Evolutionary conservation across 768 basidiomycete species (phyloP).

Genomic region (Fistulinella prunicolor): DNA sequence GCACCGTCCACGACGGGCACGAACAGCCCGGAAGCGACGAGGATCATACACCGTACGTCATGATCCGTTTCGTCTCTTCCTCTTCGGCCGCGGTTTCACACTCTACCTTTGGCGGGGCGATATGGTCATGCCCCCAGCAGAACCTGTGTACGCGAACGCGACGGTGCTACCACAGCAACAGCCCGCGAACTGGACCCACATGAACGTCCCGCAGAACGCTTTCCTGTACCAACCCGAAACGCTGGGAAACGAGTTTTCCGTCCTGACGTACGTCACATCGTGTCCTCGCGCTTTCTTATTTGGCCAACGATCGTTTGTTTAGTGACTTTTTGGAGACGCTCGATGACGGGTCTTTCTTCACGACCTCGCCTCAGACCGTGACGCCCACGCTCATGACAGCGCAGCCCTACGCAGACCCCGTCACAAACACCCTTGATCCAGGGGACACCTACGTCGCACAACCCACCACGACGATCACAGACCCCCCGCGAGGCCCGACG

Average conservation of each 20-base stretch:
- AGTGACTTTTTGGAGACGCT: constrained; percentile 89
- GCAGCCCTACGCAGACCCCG: constrained; percentile 21
- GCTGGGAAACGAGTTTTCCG: constrained; percentile 78
- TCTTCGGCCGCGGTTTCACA: too few species aligned
- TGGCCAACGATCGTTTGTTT: background rate
- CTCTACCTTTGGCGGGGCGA: background rate
- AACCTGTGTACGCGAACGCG: constrained; percentile 20
- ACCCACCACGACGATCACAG: constrained; percentile 15
- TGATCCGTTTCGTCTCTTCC: too few species aligned
- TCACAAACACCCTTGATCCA: constrained; percentile 4
- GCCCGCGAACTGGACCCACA: constrained; percentile 43
- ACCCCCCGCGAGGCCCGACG: constrained; percentile 8
- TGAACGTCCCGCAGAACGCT: constrained; percentile 46
- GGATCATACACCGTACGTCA: constrained; percentile 28
- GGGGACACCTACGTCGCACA: constrained; percentile 15
- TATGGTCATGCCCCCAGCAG: too few species aligned
- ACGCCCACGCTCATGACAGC: constrained; percentile 50
- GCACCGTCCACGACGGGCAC: constrained; percentile 14
- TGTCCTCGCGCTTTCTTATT: background rate
- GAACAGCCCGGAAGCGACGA: constrained; percentile 32
- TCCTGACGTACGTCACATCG: constrained; percentile 57
- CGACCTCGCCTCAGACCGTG: constrained; percentile 45
- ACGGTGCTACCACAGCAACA: constrained; percentile 14
- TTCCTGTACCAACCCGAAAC: constrained; percentile 72
- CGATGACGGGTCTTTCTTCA: constrained; percentile 80